A percentile compares a stretch with the other conserved stretches of the same genome.
Conservation (phyloP, 768 basidiomycete species). For the Boletus rubroflammeus region DNA sequence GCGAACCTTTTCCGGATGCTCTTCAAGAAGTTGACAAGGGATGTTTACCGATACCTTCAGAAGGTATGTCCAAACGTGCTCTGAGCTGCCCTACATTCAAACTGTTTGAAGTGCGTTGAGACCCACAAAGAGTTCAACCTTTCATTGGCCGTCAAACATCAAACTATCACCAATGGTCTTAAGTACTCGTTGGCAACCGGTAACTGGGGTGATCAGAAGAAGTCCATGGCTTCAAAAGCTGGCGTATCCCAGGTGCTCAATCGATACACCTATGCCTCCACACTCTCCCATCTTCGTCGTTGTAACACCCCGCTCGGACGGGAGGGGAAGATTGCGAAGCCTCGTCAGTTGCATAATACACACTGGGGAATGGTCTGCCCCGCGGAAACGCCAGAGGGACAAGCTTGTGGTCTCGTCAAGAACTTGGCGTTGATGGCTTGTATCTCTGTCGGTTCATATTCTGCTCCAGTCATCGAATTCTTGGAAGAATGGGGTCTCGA, state of each 20-base stretch:
- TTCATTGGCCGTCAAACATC: slow-evolving; percentile 87
- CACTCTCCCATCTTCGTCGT: slow-evolving; percentile 94
- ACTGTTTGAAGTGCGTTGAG: slow-evolving; percentile 77
- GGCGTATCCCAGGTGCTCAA: slow-evolving; percentile 99
- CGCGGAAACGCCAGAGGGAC: slow-evolving; percentile 98
- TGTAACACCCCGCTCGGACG: slow-evolving; percentile 98
- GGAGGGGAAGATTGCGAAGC: slow-evolving; percentile 98
- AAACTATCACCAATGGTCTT: slow-evolving; percentile 96
- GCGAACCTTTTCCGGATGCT: slow-evolving; percentile 98
- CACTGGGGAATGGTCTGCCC: slow-evolving; percentile 99
- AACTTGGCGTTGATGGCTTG: slow-evolving; percentile 97
- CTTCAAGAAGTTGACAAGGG: slow-evolving; percentile 93
- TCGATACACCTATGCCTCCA: slow-evolving; percentile 97
- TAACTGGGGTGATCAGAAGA: slow-evolving; percentile 99
- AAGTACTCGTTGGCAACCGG: slow-evolving; percentile 98
- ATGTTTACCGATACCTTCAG: slow-evolving; percentile 94
- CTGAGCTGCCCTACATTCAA: background rate
- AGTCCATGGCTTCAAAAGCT: slow-evolving; percentile 95
- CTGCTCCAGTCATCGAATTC: slow-evolving; percentile 96
- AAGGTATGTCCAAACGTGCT: slow-evolving; percentile 55
- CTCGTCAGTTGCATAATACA: slow-evolving; percentile 97
- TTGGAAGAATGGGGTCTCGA: slow-evolving; percentile 98
- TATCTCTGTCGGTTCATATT: slow-evolving; percentile 95
- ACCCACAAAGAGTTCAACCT: slow-evolving; percentile 94
- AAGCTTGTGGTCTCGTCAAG: slow-evolving; percentile 98